Evolutionary conservation across 768 basidiomycete genomes (phyloP).

Genomic region (Mycena pura): DNA sequence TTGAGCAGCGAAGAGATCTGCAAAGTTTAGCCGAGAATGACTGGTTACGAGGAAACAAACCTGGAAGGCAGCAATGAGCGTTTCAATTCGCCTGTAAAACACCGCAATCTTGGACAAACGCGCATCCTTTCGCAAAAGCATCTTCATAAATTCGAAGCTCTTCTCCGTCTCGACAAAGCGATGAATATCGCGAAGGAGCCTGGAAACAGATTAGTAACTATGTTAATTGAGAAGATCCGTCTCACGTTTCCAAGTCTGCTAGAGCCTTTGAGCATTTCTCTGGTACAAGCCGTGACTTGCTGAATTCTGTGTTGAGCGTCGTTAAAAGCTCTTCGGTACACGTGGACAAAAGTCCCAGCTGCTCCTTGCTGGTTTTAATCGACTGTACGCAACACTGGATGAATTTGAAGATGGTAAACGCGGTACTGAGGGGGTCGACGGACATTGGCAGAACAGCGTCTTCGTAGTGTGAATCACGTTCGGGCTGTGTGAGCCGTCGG

Average conservation of each 20-base stretch:
- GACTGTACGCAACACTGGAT: neutral
- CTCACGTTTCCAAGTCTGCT: conserved; percentile 3
- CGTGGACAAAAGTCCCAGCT: neutral
- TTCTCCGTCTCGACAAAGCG: neutral
- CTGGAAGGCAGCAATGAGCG: neutral
- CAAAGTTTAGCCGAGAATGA: neutral
- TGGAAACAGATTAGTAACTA: no score
- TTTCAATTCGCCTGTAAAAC: conserved; percentile 1
- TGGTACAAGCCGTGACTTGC: neutral
- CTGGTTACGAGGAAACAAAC: neutral
- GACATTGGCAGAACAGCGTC: no score
- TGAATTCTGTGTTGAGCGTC: conserved; percentile 18
- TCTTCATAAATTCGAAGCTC: neutral
- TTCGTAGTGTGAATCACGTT: no score
- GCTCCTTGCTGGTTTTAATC: neutral
- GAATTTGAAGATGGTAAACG: neutral
- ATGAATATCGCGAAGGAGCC: conserved; percentile 6
- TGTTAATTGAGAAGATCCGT: no score
- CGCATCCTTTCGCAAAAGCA: neutral
- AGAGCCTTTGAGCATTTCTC: neutral
- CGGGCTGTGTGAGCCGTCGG: no score
- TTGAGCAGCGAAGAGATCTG: conserved; percentile 16
- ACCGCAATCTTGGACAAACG: neutral
- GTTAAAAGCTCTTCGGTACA: conserved; percentile 7
- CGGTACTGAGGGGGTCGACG: neutral